Base-by-base conservation (phyloP, 805 yeast species). In the Starmera quercuum region DNA sequence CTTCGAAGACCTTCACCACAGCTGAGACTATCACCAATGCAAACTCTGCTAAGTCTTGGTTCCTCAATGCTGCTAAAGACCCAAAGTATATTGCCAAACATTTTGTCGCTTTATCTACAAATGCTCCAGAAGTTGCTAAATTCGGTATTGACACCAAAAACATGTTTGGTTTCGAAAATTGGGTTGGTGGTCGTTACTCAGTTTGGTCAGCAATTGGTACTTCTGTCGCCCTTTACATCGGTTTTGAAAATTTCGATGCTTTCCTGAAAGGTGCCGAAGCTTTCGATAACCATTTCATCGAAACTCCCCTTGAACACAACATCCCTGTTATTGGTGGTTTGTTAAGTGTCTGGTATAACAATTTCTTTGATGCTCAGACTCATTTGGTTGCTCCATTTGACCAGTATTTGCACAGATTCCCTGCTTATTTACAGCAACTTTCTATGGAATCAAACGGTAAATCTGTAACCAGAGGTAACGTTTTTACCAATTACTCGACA, bases 131-230 rank as follows among this genome's bases (percentile, higher is more conserved):
- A 64, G 99, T 92, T 44, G 72, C 80, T 53, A 83, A 85, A 67
- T 92, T 92, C 54, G 99, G 99, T 56, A 92, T 92, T 49, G 97
- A 92, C 69, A 78, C 96, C 59, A 82, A 78, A 61, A 92, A 92
- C 73, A 92, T 92, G 99, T 92, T 92, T 64, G 97, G 95, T 44
- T 92, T 92, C 55, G 96, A 88, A 63, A 81, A 69, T 67, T 92
- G 98, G 98, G 99, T 92, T 45, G 99, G 99, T 57, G 99, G 99
- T 59, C 83, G 99, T 66, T 92, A 92, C 79, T 92, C 98, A n/a
- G 98, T 92, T 42, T 92, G 99, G 99, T 84, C 95, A 28, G 94
- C 98, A 44, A 92, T 92, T 61, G 99, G 99, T 42, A 76, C 92
- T 51, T 84, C 96, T 20, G 90, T 92, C 44, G 95, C 95, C 51